Conservation (phyloP, 768 basidiomycete species). For the Dacryopinax primogenitus region DNA sequence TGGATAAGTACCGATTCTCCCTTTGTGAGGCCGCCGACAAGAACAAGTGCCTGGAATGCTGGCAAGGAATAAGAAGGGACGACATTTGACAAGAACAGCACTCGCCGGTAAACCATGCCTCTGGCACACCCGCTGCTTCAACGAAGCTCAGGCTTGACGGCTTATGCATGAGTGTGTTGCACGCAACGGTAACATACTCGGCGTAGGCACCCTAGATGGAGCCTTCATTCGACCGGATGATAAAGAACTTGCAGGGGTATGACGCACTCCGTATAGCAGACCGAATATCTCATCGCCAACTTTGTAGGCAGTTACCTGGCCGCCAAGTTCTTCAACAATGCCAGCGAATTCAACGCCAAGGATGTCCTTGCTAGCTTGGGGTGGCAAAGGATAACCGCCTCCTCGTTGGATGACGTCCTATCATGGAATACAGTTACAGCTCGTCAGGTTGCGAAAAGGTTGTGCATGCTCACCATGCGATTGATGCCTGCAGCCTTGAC, state of each 20-base stretch:
- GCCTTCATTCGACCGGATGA: not conserved
- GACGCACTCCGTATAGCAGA: constrained; percentile 59
- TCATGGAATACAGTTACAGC: not conserved
- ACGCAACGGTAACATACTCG: constrained; percentile 59
- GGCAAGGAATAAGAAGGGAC: not conserved
- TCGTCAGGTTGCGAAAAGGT: constrained; percentile 26
- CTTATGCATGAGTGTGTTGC: constrained; percentile 59
- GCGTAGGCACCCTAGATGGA: constrained; percentile 73
- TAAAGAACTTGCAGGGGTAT: constrained; percentile 8
- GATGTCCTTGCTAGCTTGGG: constrained; percentile 51
- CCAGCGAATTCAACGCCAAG: constrained; percentile 85
- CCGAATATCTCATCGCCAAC: constrained; percentile 66
- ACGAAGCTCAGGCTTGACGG: constrained; percentile 63
- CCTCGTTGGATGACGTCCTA: constrained; percentile 20
- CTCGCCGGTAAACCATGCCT: constrained; percentile 75
- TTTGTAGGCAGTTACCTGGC: constrained; percentile 41
- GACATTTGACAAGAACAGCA: constrained; percentile 7
- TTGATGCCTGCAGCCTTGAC: constrained; percentile 79
- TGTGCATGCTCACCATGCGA: constrained; percentile 69
- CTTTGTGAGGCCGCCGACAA: constrained; percentile 53
- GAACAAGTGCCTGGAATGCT: constrained; percentile 53
- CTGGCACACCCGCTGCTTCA: constrained; percentile 78
- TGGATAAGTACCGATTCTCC: constrained; percentile 75
- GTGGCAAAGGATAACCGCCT: constrained; percentile 54
- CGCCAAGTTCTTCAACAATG: constrained; percentile 41